Evolutionary conservation across 371 early-diverging fungal genomes (phyloP).

Genomic region (Batkoa obscura): DNA sequence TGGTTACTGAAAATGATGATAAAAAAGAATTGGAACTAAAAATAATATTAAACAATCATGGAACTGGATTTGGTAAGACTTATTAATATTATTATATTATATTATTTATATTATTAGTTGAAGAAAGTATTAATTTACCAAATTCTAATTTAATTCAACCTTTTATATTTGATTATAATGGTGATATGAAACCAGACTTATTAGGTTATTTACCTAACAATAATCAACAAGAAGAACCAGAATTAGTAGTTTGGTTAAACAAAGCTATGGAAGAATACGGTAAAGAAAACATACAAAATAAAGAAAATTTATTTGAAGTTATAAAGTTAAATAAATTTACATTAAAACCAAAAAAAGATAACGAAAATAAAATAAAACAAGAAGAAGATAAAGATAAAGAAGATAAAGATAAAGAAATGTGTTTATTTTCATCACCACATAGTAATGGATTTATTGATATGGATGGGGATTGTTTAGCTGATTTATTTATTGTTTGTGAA

Average conservation of each 20-base stretch:
- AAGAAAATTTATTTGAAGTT: background rate
- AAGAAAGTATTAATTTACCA: background rate
- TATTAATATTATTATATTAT: background rate
- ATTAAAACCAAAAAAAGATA: background rate
- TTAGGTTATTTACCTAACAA: slow-evolving; percentile 37
- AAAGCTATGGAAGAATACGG: slow-evolving; percentile 7
- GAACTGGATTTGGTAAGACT: slow-evolving; percentile 31
- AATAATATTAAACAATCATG: slow-evolving; percentile 47
- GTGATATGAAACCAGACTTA: slow-evolving; percentile 56
- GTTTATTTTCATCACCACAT: slow-evolving; percentile 53
- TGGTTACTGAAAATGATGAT: slow-evolving; percentile 26
- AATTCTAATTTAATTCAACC: slow-evolving; percentile 27
- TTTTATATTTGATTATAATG: slow-evolving; percentile 55
- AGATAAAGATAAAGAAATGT: slow-evolving; percentile 17
- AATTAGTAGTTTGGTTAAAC: slow-evolving; percentile 35
- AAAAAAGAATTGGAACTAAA: slow-evolving; percentile 35
- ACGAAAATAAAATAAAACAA: background rate
- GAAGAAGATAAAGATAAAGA: background rate
- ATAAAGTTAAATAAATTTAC: background rate
- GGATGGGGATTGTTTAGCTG: slow-evolving; percentile 80
- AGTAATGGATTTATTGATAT: slow-evolving; percentile 82
- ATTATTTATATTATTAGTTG: background rate
- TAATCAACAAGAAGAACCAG: slow-evolving; percentile 10
- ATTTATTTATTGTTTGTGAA: slow-evolving; percentile 65
- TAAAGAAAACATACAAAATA: no score